Evolutionary conservation across 2,329 filamentous ascomycete genomes (phyloP), one percentile per base, ranked within the genome.

Genomic region (Fusarium goolgardi): DNA sequence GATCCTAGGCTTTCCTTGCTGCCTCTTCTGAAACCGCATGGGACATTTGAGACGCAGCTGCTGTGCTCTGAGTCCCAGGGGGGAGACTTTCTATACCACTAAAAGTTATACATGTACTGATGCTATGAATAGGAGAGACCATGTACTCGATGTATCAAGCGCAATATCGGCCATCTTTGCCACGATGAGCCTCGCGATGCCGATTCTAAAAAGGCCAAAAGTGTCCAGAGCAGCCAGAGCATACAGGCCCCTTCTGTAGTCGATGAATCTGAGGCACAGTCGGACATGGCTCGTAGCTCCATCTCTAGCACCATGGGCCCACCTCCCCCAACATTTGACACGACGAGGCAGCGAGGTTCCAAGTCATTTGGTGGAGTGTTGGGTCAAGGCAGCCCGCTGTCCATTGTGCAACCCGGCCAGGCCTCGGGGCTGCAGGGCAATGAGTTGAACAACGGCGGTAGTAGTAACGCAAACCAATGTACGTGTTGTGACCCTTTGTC

Each of bases 111-210:
- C 53, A 51, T 51, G 34, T 68, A 70, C 76, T 78, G 66, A 78
- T 69, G 59, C 47, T 59, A 61, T 72, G 64, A 56, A 71, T 80
- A 96, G 93, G 93, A 97, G 84, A 91, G 96, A 78, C 96, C 96
- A 76, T 99, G 96, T 86, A 95, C 93, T 75, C 89, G 96, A 82
- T 99, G 96, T 84, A 93, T 98, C 81, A 99, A 98, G 83, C 91
- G 96, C 77, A 97, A 97, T 82, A 99, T 99, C 79, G 96, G 95
- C 75, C 96, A 99, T 81, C 86, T 99, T 71, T 99, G 96, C 81
- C 96, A 97, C 83, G 96, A 99, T 81, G 96, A 98, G 81, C 95
- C 94, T 72, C 90, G 95, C 79, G 95, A 99, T 76, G 84, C 89
- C 71, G 88, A 90, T 66, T 80, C 90, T 63, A 97, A 96, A 81